Base-by-base conservation (phyloP, 768 basidiomycete species). In the Lactarius sanguifluus region DNA sequence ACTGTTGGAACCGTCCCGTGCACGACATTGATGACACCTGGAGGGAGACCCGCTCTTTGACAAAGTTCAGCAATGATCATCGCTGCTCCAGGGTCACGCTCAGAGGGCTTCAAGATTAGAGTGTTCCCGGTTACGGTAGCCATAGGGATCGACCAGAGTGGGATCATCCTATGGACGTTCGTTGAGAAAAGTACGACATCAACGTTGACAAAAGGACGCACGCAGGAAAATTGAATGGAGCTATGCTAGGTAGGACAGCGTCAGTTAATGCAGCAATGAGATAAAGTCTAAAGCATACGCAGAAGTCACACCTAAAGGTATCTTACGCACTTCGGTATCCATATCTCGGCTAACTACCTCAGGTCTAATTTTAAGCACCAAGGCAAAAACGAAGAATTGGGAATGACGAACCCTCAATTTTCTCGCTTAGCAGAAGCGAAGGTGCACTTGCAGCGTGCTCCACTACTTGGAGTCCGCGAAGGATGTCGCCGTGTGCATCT, bases 21-120 rank as follows among this genome's bases (percentile, higher is more conserved):
- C 16, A 98, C 89, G 57, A 97, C 81, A 72, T 94, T 96, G 64
- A 99, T 79, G 36, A 98, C 94, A 68, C 96, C 95, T 30, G 86
- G 77, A n/a, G 92, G 92, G 38, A 94, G 78, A 34, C 90, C 90
- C 64, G 96, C 94, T 62, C 86, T 86, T 76, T 92, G 86, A 73
- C 92, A 94, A 4, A 98, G 83, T 77, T 99, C 96, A 38, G 95
- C 94, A 67, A 99, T 94, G 63, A 99, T 96, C 90, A 97, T 95
- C 7, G 94, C 90, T 16, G 97, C 96, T 57, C 96, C 96, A 16
- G 96, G 96, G 75, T 97, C 96, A 30, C 96, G 88, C 75, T 99
- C 96, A 1, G 92, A 95, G 23, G 96, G 96, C 73, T 99, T 99
- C 67, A 99, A 81, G 66, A 99, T 83, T 50, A 99, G 83, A 0